Conservation (phyloP, 169 alveolate genomes). For the Babesia caballi region DNA sequence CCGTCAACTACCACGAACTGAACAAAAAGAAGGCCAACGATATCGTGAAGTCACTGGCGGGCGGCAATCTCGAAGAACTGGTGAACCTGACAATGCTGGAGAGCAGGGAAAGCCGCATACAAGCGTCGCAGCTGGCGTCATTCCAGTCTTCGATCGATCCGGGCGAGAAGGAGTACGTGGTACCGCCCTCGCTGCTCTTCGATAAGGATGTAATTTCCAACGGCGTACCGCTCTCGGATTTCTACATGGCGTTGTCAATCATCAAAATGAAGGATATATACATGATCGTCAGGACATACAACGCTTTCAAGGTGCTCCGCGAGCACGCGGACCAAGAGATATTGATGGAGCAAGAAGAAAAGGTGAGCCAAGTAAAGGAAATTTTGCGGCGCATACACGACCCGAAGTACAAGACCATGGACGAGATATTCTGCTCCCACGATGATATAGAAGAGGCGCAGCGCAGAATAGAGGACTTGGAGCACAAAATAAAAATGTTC, state of each 20-base stretch:
- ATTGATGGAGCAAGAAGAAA: slow-evolving; percentile 1
- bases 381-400: slow-evolving; percentile 8
- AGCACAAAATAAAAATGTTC: background rate
- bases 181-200: slow-evolving; percentile 59
- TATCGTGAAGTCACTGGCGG: slow-evolving; percentile 44
- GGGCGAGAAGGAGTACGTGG: slow-evolving; percentile 54
- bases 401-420: slow-evolving; percentile 9
- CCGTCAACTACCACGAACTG: slow-evolving; percentile 39
- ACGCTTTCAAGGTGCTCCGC: slow-evolving; percentile 54
- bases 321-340: slow-evolving; percentile 43
- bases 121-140: background rate
- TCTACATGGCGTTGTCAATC: slow-evolving; percentile 66
- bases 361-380: background rate
- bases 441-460: slow-evolving; percentile 16
- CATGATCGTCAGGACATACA: slow-evolving; percentile 56
- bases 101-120: background rate
- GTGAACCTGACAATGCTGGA: slow-evolving; percentile 28
- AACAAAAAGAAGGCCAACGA: slow-evolving; percentile 17
- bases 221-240: slow-evolving; percentile 72
- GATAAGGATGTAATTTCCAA: slow-evolving; percentile 59
- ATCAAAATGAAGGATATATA: slow-evolving; percentile 66
- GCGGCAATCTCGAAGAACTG: slow-evolving; percentile 39
- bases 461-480: slow-evolving; percentile 5
- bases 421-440: slow-evolving; percentile 28
- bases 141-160: background rate